These are phyloP conservation scores for Globisporangium recalcitrans DNA, from an alignment of 352 stramenopile species.

Conservation along the genomic window DNA sequence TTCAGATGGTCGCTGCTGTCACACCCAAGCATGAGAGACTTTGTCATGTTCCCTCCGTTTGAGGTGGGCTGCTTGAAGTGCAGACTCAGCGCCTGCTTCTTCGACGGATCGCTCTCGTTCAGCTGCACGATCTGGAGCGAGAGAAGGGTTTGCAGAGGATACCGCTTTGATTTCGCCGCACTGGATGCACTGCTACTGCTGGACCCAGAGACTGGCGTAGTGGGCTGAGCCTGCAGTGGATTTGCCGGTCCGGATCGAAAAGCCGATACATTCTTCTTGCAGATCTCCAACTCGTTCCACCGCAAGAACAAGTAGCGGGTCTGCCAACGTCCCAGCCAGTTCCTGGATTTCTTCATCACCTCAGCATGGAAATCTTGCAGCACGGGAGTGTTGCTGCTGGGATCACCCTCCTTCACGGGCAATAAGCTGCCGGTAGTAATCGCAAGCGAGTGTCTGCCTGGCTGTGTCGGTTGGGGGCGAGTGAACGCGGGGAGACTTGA, in stretches of 20 bases:
- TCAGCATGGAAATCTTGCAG: constrained; percentile 42
- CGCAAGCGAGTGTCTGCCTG: constrained; percentile 4
- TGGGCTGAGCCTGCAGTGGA: neutral
- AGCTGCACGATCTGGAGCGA: constrained; percentile 48
- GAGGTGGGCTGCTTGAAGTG: constrained; percentile 42
- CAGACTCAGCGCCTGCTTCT: constrained; percentile 41
- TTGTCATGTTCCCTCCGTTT: constrained; percentile 35
- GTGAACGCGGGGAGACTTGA: constrained; percentile 10
- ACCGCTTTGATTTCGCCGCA: constrained; percentile 24
- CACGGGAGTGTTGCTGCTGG: constrained; percentile 17
- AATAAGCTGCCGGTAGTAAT: neutral
- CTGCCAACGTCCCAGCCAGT: constrained; percentile 60
- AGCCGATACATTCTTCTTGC: constrained; percentile 26
- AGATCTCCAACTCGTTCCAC: constrained; percentile 54
- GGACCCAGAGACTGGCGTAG: neutral
- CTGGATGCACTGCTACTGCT: neutral
- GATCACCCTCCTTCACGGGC: neutral
- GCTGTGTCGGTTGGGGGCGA: neutral
- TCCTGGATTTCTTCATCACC: constrained; percentile 62
- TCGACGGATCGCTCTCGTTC: constrained; percentile 40
- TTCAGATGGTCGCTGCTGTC: constrained; percentile 33
- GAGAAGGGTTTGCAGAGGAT: constrained; percentile 40
- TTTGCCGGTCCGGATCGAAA: constrained; percentile 24
- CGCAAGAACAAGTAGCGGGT: constrained; percentile 38
- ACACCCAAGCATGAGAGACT: constrained; percentile 41